phyloP scores from a whole-genome alignment of 768 basidiomycete genomes.

The Mycena polygramma region DNA sequence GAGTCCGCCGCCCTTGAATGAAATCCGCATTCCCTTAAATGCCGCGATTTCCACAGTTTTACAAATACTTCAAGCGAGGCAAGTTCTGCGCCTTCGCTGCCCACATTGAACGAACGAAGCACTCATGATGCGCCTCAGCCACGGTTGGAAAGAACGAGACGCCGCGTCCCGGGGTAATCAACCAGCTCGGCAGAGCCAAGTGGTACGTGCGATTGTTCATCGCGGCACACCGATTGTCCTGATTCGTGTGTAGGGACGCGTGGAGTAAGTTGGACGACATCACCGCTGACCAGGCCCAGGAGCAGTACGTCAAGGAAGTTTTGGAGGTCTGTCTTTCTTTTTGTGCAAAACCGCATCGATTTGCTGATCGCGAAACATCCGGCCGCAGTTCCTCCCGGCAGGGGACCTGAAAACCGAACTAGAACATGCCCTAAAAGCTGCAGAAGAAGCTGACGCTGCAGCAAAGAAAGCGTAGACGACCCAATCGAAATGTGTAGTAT shows the following conservation, averaged over 20 bases:
- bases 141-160: constrained; percentile 81
- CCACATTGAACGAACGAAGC: no score
- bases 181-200: constrained; percentile 92
- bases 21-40: constrained; percentile 22
- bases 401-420: no score
- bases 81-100: no score
- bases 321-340: constrained; percentile 62
- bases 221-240: not conserved
- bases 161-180: constrained; percentile 77
- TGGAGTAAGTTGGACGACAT: constrained; percentile 83
- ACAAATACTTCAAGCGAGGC: constrained; percentile 94
- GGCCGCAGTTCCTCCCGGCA: constrained; percentile 72
- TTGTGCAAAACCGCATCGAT: not conserved
- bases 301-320: constrained; percentile 83
- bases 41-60: constrained; percentile 73
- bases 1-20: constrained; percentile 48
- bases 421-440: no score
- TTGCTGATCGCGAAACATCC: constrained; percentile 6
- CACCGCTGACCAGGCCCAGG: constrained; percentile 77
- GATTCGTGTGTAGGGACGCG: constrained; percentile 74
- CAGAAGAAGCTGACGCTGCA: no score
- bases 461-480: no score
- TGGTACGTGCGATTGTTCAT: constrained; percentile 64
- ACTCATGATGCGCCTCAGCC: no score
- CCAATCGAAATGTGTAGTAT: not conserved